Base-by-base conservation (phyloP, 2,329 filamentous ascomycete species). In the Mollisia scopiformis region DNA sequence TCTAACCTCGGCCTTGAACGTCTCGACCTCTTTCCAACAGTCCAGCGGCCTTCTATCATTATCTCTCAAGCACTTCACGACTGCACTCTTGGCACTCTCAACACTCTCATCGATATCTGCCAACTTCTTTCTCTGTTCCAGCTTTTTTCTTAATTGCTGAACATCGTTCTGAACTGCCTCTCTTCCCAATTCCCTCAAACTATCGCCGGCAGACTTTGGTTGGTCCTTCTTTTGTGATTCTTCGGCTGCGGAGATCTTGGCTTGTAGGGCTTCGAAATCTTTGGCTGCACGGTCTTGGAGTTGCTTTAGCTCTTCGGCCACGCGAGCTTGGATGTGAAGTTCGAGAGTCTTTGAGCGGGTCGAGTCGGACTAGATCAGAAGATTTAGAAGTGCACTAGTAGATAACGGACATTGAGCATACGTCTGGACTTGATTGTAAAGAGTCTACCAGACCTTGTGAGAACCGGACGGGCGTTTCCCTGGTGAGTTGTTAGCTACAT, bases 21-120 rank as follows among this genome's bases (percentile, higher is more conserved):
- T 82, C 79, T 96, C 90, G 25, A 97, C 92, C 84, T 97, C 93
- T 77, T 88, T 84, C 90, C 91, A 97, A 84, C 94, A 98, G 80
- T 97, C 91, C 74, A 97, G 80, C 74, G 94, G 93, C 75, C 92
- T 85, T 66, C 92, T 84, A 77, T 97, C 93, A 76, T 97, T 89
- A 72, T 89, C 83, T 64, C 90, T 82, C 80, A 98, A 80, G 75
- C 94, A 98, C 70, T 85, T 84, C 65, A 95, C 86, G 58, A 97
- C 87, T 62, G 88, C 86, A 68, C 85, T 81, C 76, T 92, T 89
- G 21, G 93, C 91, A 74, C 82, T 84, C 77, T 92, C 88, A 52
- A 97, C 87, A 54, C 79, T 79, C 64, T 88, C 86, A 68, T 93
- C 91, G 67, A 92, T 75, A 62, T 88, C 86, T 72, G 88, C 83